A percentile compares a stretch with the other conserved stretches of the same genome.
phyloP scores from a whole-genome alignment of 768 basidiomycete genomes.

The Bullera alba region DNA sequence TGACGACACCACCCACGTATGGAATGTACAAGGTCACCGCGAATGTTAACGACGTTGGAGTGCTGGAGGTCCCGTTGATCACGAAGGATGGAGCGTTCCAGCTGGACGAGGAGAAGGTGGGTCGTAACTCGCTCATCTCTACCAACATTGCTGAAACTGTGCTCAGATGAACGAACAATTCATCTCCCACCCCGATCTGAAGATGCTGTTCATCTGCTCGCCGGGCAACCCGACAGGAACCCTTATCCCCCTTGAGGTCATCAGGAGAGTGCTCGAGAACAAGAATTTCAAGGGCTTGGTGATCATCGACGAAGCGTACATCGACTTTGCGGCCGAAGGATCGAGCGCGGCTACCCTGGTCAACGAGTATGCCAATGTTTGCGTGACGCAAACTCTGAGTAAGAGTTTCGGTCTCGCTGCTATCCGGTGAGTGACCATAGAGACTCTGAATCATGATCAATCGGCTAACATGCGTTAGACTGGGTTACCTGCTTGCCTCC shows the following conservation, averaged over 20 bases:
- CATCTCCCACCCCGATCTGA: slow-evolving; percentile 66
- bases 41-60: slow-evolving; percentile 82
- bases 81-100: slow-evolving; percentile 80
- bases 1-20: slow-evolving; percentile 91
- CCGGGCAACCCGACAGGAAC: slow-evolving; percentile 97
- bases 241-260: slow-evolving; percentile 61
- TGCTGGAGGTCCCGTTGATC: slow-evolving; percentile 71
- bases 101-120: slow-evolving; percentile 64
- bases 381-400: slow-evolving; percentile 93
- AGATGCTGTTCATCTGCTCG: slow-evolving; percentile 89
- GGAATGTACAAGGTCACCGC: slow-evolving; percentile 96
- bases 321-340: slow-evolving; percentile 71
- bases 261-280: slow-evolving; percentile 68
- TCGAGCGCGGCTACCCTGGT: slow-evolving; percentile 65
- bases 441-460: not conserved
- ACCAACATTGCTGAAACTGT: not conserved
- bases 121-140: not conserved
- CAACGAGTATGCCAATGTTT: slow-evolving; percentile 74
- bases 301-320: slow-evolving; percentile 93
- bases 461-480: slow-evolving; percentile 50
- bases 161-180: slow-evolving; percentile 49
- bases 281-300: slow-evolving; percentile 81
- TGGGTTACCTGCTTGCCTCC: slow-evolving; percentile 84
- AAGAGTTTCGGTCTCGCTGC: slow-evolving; percentile 94
- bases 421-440: slow-evolving; percentile 61